A percentile compares a stretch with the other conserved stretches of the same genome.
These are phyloP conservation scores for Ceratobasidium sp. DNA, from an alignment of 1,284 basidiomycete species.

Conservation along the genomic window DNA sequence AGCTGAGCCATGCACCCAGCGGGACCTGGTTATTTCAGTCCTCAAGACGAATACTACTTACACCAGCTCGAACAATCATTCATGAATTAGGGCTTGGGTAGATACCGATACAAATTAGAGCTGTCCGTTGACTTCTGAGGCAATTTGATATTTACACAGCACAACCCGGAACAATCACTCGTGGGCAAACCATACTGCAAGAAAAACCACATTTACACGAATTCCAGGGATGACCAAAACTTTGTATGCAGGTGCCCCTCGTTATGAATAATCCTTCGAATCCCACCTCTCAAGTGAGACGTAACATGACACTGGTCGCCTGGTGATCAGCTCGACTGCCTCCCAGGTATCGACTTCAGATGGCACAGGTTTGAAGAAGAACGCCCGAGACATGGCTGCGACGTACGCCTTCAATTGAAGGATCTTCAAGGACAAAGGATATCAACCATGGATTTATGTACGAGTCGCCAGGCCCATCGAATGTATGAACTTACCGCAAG, in stretches of 20 bases:
- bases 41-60: too few relatives aligned
- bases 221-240: not conserved
- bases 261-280: not conserved
- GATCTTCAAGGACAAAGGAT: not conserved
- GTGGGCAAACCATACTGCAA: too few relatives aligned
- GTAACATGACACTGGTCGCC: conserved; percentile 10
- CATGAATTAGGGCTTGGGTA: too few relatives aligned
- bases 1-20: too few relatives aligned
- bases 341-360: conserved; percentile 7
- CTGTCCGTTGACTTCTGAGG: too few relatives aligned
- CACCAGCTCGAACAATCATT: too few relatives aligned
- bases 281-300: conserved; percentile 23
- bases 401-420: conserved; percentile 22
- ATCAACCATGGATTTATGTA: not conserved
- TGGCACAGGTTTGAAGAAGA: conserved; percentile 17
- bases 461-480: too few relatives aligned
- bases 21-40: too few relatives aligned
- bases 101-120: too few relatives aligned
- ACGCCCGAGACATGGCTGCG: conserved; percentile 5
- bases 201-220: too few relatives aligned
- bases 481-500: conserved; percentile 22
- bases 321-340: conserved; percentile 12
- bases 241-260: not conserved
- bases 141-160: too few relatives aligned
- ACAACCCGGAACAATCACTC: too few relatives aligned